A percentile compares a stretch with the other conserved stretches of the same genome.
phyloP scores from a whole-genome alignment of 116 monocot genomes.

The Papilionanthe hybrid region DNA sequence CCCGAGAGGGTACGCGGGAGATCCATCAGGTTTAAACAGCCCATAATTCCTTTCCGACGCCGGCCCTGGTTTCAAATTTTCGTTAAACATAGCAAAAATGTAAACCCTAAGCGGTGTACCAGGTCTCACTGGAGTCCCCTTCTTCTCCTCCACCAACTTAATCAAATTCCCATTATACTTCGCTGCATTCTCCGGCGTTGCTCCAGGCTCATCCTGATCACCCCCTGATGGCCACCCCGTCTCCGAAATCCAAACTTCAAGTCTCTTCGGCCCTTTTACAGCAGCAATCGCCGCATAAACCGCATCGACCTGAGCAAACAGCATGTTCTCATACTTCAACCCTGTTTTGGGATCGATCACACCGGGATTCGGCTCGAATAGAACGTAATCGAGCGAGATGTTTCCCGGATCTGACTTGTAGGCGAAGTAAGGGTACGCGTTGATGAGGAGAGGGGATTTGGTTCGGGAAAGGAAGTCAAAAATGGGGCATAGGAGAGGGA shows the following conservation, averaged over 20 bases:
- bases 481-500: conserved; percentile 12
- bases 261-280: not conserved
- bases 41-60: conserved; percentile 22
- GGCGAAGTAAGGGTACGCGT: conserved; percentile 29
- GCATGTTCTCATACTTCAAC: conserved; percentile 22
- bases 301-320: conserved; percentile 21
- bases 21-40: conserved; percentile 20
- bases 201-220: conserved; percentile 4
- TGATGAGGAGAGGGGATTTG: conserved; percentile 13
- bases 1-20: conserved; percentile 13
- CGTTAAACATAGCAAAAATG: conserved; percentile 20
- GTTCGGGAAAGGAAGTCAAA: conserved; percentile 6
- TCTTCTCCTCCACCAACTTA: conserved; percentile 12
- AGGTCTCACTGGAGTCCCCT: conserved; percentile 18
- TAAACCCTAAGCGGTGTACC: conserved; percentile 11
- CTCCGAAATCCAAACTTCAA: conserved; percentile 15
- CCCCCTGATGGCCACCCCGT: conserved; percentile 11
- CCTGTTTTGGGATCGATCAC: conserved; percentile 18
- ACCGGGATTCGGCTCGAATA: conserved; percentile 18
- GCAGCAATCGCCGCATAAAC: conserved; percentile 11
- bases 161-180: conserved; percentile 24
- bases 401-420: conserved; percentile 22
- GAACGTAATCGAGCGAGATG: conserved; percentile 16
- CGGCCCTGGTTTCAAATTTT: conserved; percentile 18
- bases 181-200: conserved; percentile 17